Evolutionary conservation across 306 rosid species (phyloP).

Genomic region (Alnus glutinosa): DNA sequence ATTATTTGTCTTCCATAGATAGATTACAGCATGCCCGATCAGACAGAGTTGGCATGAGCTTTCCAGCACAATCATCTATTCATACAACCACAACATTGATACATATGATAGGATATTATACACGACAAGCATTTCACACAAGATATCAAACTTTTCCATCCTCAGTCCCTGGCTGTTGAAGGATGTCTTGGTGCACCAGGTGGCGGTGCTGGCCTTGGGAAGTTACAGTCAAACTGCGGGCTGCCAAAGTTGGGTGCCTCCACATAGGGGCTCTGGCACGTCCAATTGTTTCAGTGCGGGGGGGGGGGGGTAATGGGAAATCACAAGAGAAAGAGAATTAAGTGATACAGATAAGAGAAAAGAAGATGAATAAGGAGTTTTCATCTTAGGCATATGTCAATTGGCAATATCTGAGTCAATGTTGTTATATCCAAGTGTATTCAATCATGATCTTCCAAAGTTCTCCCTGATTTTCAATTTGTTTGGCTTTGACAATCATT

Average conservation of each 20-base stretch:
- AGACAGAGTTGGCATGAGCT: constrained; percentile 25
- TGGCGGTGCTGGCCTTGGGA: constrained; percentile 90
- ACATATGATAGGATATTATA: constrained; percentile 25
- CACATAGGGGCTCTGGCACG: constrained; percentile 78
- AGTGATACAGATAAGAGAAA: background rate
- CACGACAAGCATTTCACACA: constrained; percentile 12
- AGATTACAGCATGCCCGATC: constrained; percentile 25
- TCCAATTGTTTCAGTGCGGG: constrained; percentile 22
- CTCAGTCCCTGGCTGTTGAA: constrained; percentile 57
- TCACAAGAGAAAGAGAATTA: constrained; percentile 4
- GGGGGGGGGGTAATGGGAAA: background rate
- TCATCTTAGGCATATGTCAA: background rate
- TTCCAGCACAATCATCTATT: constrained; percentile 31
- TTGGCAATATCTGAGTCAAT: background rate
- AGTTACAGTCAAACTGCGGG: constrained; percentile 41
- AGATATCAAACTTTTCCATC: constrained; percentile 10
- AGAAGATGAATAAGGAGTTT: background rate
- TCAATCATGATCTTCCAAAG: background rate
- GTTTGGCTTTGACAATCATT: constrained; percentile 4
- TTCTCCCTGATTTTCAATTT: background rate
- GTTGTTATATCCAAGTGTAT: background rate
- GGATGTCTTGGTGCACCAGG: constrained; percentile 90
- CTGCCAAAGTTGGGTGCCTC: constrained; percentile 72
- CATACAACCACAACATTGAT: constrained; percentile 40
- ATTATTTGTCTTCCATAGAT: constrained; percentile 31